A percentile compares a stretch with the other conserved stretches of the same genome.
Evolutionary conservation across 306 rosid species (phyloP).

Genomic region (Rosa rugosa): DNA sequence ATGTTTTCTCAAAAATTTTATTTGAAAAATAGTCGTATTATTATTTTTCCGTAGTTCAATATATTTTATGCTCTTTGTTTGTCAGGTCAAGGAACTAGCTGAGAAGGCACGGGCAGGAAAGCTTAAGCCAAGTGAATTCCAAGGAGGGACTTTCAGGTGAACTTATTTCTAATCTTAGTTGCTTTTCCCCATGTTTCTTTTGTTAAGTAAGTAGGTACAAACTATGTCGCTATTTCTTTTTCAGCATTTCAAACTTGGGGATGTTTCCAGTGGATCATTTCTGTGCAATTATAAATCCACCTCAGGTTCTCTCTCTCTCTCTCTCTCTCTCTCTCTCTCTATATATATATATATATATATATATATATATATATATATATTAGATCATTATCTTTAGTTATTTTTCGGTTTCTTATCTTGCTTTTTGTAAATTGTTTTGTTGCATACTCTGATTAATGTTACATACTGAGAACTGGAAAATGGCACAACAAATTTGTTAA

Average conservation of each 20-base stretch:
- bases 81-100: constrained; percentile 88
- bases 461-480: background rate
- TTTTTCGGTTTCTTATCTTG: background rate
- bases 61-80: constrained; percentile 5
- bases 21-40: constrained; percentile 2
- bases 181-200: constrained; percentile 6
- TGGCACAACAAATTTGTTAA: background rate
- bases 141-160: constrained; percentile 97
- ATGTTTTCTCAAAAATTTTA: background rate
- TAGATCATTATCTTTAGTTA: background rate
- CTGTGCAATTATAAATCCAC: constrained; percentile 97
- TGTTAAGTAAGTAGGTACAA: constrained; percentile 24
- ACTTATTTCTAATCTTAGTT: constrained; percentile 24
- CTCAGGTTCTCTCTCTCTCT: constrained; percentile 67
- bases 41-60: background rate
- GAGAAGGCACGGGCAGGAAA: constrained; percentile 88
- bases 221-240: constrained; percentile 23
- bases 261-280: constrained; percentile 96
- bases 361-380: background rate
- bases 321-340: background rate
- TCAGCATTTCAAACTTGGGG: constrained; percentile 99
- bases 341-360: background rate
- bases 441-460: background rate
- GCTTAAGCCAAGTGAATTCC: constrained; percentile 89
- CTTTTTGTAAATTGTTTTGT: background rate